Conservation (phyloP, 2,329 filamentous ascomycete species). For the Cercospora sp. region DNA sequence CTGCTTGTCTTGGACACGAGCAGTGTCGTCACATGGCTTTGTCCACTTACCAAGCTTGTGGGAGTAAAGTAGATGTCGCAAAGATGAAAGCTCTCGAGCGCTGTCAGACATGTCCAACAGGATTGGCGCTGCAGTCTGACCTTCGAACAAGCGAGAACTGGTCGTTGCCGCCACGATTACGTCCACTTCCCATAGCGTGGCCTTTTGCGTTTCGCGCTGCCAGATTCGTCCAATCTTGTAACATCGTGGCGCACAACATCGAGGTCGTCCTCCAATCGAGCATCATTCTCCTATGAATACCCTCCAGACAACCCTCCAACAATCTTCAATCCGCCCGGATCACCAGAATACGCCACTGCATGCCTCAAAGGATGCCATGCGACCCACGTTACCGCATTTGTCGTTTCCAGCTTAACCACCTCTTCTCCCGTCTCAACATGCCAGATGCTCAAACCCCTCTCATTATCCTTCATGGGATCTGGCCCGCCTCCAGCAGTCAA, state of each 20-base stretch:
- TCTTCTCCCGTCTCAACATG: conserved; percentile 74
- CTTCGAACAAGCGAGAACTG: too few species aligned
- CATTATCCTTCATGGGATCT: conserved; percentile 57
- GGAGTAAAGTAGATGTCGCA: too few species aligned
- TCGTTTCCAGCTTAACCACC: conserved; percentile 70
- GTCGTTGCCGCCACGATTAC: neutral
- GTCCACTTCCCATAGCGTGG: neutral
- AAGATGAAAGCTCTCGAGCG: too few species aligned
- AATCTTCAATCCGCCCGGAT: conserved; percentile 68
- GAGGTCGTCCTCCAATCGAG: neutral
- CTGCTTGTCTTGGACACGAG: too few species aligned
- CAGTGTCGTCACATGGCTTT: too few species aligned
- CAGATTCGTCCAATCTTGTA: neutral
- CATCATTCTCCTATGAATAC: conserved; percentile 1
- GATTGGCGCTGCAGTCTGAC: too few species aligned
- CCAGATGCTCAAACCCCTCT: conserved; percentile 66
- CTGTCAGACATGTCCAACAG: too few species aligned
- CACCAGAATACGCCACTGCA: conserved; percentile 68
- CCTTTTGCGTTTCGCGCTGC: neutral
- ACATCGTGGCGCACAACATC: neutral
- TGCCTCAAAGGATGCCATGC: conserved; percentile 77
- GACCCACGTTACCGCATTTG: conserved; percentile 64
- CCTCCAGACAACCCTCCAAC: conserved; percentile 49
- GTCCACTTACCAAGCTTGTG: too few species aligned
- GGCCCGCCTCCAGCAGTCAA: conserved; percentile 65